Evolutionary conservation across 306 rosid species (phyloP).

Genomic region (Delonix regia): DNA sequence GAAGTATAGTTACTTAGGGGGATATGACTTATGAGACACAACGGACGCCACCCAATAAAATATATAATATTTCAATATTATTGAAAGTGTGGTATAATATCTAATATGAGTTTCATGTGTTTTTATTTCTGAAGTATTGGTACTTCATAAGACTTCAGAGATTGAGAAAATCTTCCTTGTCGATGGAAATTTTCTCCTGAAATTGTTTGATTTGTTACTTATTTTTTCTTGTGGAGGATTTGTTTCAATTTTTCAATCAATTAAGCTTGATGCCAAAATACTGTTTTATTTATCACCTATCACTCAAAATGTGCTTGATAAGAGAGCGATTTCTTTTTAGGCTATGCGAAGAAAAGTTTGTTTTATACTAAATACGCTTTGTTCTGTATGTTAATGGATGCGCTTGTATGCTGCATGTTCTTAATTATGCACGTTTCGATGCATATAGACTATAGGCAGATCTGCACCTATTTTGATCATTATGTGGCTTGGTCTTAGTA

Average conservation of each 20-base stretch:
- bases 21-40: background rate
- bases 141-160: conserved; percentile 1
- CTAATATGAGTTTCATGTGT: background rate
- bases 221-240: background rate
- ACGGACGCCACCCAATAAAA: background rate
- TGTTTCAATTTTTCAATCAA: background rate
- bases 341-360: background rate
- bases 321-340: background rate
- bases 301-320: background rate
- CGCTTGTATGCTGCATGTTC: background rate
- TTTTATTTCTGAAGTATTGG: background rate
- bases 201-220: background rate
- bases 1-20: background rate
- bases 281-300: background rate
- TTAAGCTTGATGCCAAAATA: background rate
- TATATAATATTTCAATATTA: background rate
- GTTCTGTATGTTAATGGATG: background rate
- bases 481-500: background rate
- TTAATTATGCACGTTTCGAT: background rate
- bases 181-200: background rate
- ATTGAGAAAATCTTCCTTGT: background rate
- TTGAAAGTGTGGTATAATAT: background rate
- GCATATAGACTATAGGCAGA: background rate
- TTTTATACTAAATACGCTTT: background rate
- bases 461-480: background rate